A percentile compares a stretch with the other conserved stretches of the same genome.
These are phyloP conservation scores for Diplodia mutila DNA, from an alignment of 2,329 filamentous ascomycete species.

Conservation along the genomic window DNA sequence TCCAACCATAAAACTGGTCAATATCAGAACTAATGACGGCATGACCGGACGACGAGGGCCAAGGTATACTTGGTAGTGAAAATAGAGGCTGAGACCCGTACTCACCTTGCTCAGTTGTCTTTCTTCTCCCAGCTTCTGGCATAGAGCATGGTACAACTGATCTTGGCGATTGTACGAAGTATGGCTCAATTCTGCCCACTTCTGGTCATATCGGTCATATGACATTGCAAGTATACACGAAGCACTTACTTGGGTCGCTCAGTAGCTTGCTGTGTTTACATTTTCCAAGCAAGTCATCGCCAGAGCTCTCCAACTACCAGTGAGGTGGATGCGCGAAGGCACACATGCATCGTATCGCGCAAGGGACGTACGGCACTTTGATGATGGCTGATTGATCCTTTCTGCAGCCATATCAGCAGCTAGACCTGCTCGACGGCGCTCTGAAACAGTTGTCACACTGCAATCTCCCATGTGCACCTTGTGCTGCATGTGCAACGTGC, in stretches of 20 bases:
- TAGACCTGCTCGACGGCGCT: background rate
- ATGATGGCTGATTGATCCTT: background rate
- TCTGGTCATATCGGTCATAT: background rate
- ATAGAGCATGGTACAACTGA: background rate
- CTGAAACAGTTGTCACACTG: background rate
- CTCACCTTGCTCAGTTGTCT: background rate
- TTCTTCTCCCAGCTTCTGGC: background rate
- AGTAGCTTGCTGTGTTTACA: background rate
- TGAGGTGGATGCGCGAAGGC: background rate
- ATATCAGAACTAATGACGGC: background rate
- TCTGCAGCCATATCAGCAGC: background rate
- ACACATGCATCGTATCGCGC: background rate
- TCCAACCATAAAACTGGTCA: background rate
- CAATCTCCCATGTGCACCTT: background rate
- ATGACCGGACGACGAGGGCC: background rate
- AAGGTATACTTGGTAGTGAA: background rate
- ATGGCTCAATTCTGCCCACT: too few species aligned
- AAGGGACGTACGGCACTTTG: background rate
- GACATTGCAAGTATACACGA: background rate
- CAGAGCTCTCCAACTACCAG: too few species aligned
- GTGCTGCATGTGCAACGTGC: background rate
- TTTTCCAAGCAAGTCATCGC: background rate
- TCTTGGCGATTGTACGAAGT: background rate
- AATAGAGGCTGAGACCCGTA: background rate
- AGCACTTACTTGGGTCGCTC: background rate